Base-by-base conservation (phyloP, 805 yeast species). In the Yarrowia sp. region DNA sequence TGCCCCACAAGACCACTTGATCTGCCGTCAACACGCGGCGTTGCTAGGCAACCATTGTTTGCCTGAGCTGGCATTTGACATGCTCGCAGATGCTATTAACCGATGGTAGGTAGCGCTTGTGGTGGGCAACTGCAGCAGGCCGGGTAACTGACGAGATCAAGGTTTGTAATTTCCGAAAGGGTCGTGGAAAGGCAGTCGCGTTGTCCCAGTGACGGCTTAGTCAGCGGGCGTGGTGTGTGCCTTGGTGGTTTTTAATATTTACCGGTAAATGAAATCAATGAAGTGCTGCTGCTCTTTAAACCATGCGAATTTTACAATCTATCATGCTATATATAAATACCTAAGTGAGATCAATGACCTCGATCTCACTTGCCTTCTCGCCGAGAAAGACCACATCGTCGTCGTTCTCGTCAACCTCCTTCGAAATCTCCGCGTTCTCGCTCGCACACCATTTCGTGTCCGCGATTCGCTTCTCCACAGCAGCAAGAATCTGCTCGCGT, bases 381-480 rank as follows among this genome's bases (percentile, higher is more conserved):
- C 25, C 31, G 2, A 55, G 38, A 10, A 38, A 25, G 12, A 31
- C 61, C 5, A 47, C 56, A 24, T 42, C 65, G 9, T 31, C 63
- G 13, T 24, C 27, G 41, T 44, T 51, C 19, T 53, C 62, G 19
- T 33, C 39, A 14, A 44, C 66, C 16, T 51, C 65, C 12, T 44
- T 58, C 10, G 56, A 61, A 3, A 59, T 41, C 6, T 9, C 58
- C 8, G 42, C 58, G 19, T 41, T 38, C 18, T 63, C 60, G n/a
- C 64, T 61, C 8, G 63, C 70, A 39, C 71, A 68, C 69, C 70
- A 68, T 36, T 67, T 66, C 12, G 66, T 44, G 31, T 68, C 71
- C 7, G 42, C 56, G 2, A 39, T 39, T 46, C 94, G 74, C 62
- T 85, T 72, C 63, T 85, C 86, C 0, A 90, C 85, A 0, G 96